Conservation (phyloP, 495 filamentous ascomycete genomes). For the Lentithecium fluviatile region DNA sequence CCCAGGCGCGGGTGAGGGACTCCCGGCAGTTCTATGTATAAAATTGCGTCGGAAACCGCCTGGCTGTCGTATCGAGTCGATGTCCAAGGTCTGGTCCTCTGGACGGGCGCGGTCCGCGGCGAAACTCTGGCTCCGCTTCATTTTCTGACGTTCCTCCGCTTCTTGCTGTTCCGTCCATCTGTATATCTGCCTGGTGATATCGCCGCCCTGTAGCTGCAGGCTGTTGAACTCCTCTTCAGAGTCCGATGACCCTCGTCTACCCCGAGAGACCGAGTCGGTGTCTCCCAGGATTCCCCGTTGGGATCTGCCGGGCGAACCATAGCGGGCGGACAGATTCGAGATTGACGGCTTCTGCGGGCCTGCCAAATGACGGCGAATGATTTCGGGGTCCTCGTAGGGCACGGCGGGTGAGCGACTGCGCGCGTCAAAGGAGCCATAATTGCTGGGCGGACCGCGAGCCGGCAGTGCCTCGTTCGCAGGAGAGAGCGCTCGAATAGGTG, state of each 20-base stretch:
- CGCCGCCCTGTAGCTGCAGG: conserved; percentile 84
- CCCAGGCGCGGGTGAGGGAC: conserved; percentile 51
- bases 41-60: conserved; percentile 92
- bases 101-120: conserved; percentile 70
- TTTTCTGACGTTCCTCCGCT: conserved; percentile 59
- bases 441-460: conserved; percentile 23
- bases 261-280: conserved; percentile 15
- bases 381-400: conserved; percentile 42
- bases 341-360: conserved; percentile 34
- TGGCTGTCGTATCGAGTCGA: conserved; percentile 82
- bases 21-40: conserved; percentile 65
- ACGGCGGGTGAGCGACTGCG: conserved; percentile 36
- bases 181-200: conserved; percentile 91
- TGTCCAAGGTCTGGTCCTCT: conserved; percentile 75
- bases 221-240: conserved; percentile 84
- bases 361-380: conserved; percentile 45
- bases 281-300: not conserved
- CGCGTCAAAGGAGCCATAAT: conserved; percentile 40
- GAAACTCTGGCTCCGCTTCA: conserved; percentile 80
- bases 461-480: conserved; percentile 18
- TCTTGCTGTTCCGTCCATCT: conserved; percentile 77
- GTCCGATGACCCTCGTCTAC: conserved; percentile 36
- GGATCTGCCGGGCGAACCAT: conserved; percentile 29
- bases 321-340: conserved; percentile 27
- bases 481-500: conserved; percentile 34